Evolutionary conservation across 2,329 filamentous ascomycete genomes (phyloP), one percentile per base, ranked within the genome.

Genomic region (Trichoderma sp.): DNA sequence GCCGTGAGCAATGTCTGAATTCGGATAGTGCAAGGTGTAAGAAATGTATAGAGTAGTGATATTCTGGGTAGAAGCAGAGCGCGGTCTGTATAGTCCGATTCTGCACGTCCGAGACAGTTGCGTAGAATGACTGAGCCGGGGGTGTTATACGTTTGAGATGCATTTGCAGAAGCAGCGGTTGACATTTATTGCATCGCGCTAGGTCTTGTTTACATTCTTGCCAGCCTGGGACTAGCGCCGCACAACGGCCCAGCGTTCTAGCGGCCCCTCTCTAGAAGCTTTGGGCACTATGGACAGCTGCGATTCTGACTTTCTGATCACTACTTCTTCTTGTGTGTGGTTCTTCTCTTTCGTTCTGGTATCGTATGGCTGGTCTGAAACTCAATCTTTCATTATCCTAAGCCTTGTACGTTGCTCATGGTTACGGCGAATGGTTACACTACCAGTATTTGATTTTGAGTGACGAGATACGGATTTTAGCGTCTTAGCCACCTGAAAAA

Each of bases 141-240:
- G 66, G 54, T 58, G 5, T 43, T 43, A 18, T 30, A 59, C 39
- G 65, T 59, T n/a, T 21, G 58, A 24, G 51, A 21, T 39, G 65
- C 43, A 39, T 58, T 54, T 26, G 54, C 34, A 37, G n/a, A 28
- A n/a, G 49, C 60, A 51, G 28, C 21, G 43, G 26, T 39, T 63
- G 55, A 43, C 34, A 43, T 21, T 51, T 60, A 30, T 34, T 61
- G 55, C 43, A 70, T 60, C 68, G 68, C 69, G 69, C 65, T 66
- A 30, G 21, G 69, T 13, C 54, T 70, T 70, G 69, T 70, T 70
- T 70, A 70, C 69, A 66, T 58, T 68, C n/a, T 60, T 67, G 51
- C 70, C 55, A 26, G 14, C 56, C 59, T 61, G 28, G 70, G 70
- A 46, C 59, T 70, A 71, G 70, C 68, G 65, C 49, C 13, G 2